Conservation (phyloP, 2,329 filamentous ascomycete species). For the Xylaria sp. region DNA sequence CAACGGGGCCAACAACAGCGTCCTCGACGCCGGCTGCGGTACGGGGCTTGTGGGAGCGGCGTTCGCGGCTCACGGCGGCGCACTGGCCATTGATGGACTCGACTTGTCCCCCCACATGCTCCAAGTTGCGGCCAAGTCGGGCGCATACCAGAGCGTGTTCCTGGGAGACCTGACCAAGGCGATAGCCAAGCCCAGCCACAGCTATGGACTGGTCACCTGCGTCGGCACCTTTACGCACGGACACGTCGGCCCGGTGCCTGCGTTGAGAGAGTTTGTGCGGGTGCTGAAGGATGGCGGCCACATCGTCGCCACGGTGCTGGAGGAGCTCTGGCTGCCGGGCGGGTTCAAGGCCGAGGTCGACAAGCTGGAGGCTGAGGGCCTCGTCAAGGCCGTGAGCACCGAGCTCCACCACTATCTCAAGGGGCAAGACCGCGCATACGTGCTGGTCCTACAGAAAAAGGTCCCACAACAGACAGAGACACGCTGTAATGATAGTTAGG, state of each 20-base stretch:
- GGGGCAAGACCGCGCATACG: constrained; percentile 23
- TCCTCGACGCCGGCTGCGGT: constrained; percentile 67
- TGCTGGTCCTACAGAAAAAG: constrained; percentile 15
- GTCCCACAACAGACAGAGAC: background rate
- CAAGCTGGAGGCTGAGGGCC: constrained; percentile 47
- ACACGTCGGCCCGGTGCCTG: constrained; percentile 61
- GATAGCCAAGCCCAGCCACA: constrained; percentile 53
- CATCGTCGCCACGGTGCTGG: constrained; percentile 63
- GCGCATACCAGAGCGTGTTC: constrained; percentile 59
- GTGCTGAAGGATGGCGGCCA: constrained; percentile 60
- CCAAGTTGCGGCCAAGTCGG: constrained; percentile 59
- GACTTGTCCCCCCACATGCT: constrained; percentile 66
- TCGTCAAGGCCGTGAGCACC: constrained; percentile 17
- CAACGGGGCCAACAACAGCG: constrained; percentile 30
- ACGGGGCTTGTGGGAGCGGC: constrained; percentile 64
- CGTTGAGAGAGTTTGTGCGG: constrained; percentile 62
- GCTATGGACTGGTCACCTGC: constrained; percentile 64
- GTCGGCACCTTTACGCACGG: constrained; percentile 66
- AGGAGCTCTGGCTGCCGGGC: constrained; percentile 60
- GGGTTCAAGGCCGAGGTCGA: constrained; percentile 61
- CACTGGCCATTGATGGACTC: constrained; percentile 61
- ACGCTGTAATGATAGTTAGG: too few species aligned
- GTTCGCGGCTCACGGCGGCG: constrained; percentile 57
- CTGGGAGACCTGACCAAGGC: constrained; percentile 59
- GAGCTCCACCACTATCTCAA: constrained; percentile 25